Base-by-base conservation (phyloP, 768 basidiomycete species). In the Boletus sp. region DNA sequence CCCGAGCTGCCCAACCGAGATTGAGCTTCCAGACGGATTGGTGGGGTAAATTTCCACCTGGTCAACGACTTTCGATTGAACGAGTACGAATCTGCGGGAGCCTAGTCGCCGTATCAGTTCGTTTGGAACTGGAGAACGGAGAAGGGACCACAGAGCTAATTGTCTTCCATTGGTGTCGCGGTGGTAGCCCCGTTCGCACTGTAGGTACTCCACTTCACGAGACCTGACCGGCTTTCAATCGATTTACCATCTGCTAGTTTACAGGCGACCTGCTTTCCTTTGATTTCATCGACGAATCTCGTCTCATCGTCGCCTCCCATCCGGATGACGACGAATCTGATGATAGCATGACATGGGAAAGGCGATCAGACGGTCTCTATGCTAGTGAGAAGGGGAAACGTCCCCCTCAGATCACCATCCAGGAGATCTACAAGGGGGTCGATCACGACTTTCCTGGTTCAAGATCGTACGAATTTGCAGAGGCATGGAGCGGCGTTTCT, bases 401-500 rank as follows among this genome's bases (percentile, higher is more conserved):
- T 37, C 60, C 70, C 15, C 69, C 69, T 34, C 69, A 67, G 45
- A 60, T 70, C 23, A 41, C 37, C 32, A 47, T 70, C 13, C 64
- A 62, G 41, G 61, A 69, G 17, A 63, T 70, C 21, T 48, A 48
- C 40, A 54, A 51, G 38, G 39, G 25, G 25, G 50, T 35, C 15
- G 57, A 62, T 2, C 57, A 52, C 11, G 46, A 47, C 15, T 47
- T 56, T 34, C 59, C 56, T 4, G 34, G 49, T 32, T 51, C 60
- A 10, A 62, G 61, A 50, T 63, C 67, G 51, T 83, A 83, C 63
- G 81, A 84, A 59, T 75, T 86, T 23, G 81, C 84, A 1, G 74
- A 73, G 37, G 70, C 72, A 29, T 86, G 83, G 83, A 69, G 58
- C 43, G 70, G 71, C 37, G 53, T 69, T 38, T 77, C 75, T 14